Base-by-base conservation (phyloP, 805 yeast species). In the Wickerhamiella alocasiicola region DNA sequence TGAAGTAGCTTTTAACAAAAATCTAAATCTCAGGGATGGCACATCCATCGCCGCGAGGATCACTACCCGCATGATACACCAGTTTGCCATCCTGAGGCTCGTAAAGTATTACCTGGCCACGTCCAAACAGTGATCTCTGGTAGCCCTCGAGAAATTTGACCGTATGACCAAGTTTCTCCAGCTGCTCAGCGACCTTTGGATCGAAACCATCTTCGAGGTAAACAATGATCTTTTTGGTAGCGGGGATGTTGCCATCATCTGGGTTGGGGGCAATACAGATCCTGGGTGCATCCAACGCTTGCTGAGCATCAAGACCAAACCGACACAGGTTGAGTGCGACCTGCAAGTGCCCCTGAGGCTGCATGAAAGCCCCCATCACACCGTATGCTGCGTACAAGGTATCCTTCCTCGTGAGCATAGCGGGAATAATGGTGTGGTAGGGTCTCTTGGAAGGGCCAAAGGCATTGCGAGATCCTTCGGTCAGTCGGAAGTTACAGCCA, bases 281-380 rank as follows among this genome's bases (percentile, higher is more conserved):
- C 46, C 94, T 65, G 3, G 93, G 91, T 9, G 79, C 74, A 54
- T 81, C 91, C 27, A 81, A 57, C 4, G 85, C 76, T 49, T 74
- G 72, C 57, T 82, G 93, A 2, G 88, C 82, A 41, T 72, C 69
- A 51, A 76, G 57, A 0, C 75, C 76, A 55, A 77, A 81, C 9
- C 75, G 53, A 2, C 68, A 51, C 66, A 81, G 56, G 55, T 82
- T 81, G 46, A 81, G 58, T 28, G 72, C 76, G 27, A 79, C 87
- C 55, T 80, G 88, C 5, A 81, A 74, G 50, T 81, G 93, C 2
- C 87, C 87, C 50, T 79, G 83, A 2, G 93, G 93, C 56, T 82
- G 94, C 64, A 77, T 80, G 61, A 75, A 81, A 0, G 88, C 93
- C 13, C 94, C 94, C 84, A 80, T 81, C 46, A 78, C 81, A 37